A percentile compares a stretch with the other conserved stretches of the same genome.
Evolutionary conservation across 345 rosid genomes (phyloP).

Genomic region (Salix arbutifolia): DNA sequence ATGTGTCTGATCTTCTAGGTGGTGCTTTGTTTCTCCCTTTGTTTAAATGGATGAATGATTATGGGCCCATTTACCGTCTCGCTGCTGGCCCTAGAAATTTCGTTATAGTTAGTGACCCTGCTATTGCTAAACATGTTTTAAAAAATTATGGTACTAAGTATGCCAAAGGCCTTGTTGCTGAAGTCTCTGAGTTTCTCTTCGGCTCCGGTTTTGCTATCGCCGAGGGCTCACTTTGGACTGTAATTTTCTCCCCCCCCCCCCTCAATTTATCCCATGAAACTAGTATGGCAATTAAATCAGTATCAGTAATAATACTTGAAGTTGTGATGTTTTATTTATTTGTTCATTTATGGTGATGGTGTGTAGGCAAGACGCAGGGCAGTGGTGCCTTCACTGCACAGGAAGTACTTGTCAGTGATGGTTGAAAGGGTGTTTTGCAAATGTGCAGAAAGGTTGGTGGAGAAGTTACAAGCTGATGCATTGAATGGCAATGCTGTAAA

Average conservation of each 20-base stretch:
- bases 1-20: conserved; percentile 85
- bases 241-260: conserved; percentile 15
- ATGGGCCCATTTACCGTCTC: conserved; percentile 86
- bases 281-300: not conserved
- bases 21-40: conserved; percentile 93
- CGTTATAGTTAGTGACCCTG: conserved; percentile 86
- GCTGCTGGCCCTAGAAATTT: conserved; percentile 91
- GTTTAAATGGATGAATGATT: conserved; percentile 87
- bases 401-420: conserved; percentile 79
- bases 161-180: conserved; percentile 83
- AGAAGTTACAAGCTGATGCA: conserved; percentile 67
- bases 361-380: conserved; percentile 80
- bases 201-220: conserved; percentile 95
- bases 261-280: not conserved
- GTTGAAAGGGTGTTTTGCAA: conserved; percentile 86
- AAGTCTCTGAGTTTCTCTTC: conserved; percentile 84
- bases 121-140: conserved; percentile 80
- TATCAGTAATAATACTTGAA: no score
- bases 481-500: conserved; percentile 70
- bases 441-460: conserved; percentile 89
- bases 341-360: not conserved
- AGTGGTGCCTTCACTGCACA: conserved; percentile 91
- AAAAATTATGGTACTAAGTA: conserved; percentile 73
- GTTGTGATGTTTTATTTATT: no score
- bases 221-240: conserved; percentile 90